A percentile compares a stretch with the other conserved stretches of the same genome.
Conservation (phyloP, 1,139 yeast genomes). For the Casaregolazyma lundiana region DNA sequence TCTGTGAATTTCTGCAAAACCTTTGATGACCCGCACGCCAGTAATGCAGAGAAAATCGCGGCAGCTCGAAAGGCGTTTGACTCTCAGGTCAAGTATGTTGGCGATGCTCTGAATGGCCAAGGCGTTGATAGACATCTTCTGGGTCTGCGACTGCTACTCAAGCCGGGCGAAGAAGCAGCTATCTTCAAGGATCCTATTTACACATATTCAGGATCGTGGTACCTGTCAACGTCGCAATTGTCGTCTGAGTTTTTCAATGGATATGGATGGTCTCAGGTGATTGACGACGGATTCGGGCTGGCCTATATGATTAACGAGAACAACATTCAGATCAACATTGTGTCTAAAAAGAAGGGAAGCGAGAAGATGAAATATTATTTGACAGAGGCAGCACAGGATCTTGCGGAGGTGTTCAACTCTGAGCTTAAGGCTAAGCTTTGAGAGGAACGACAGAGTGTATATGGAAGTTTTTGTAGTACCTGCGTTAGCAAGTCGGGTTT, state of each 20-base stretch:
- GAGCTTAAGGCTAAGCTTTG: slow-evolving; percentile 36
- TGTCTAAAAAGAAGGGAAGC: slow-evolving; percentile 68
- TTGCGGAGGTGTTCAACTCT: slow-evolving; percentile 56
- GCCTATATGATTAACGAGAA: slow-evolving; percentile 90
- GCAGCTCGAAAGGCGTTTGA: slow-evolving; percentile 70
- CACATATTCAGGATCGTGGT: slow-evolving; percentile 78
- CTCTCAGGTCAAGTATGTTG: slow-evolving; percentile 71
- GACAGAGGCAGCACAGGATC: slow-evolving; percentile 75
- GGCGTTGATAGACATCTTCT: slow-evolving; percentile 95
- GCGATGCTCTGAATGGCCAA: slow-evolving; percentile 75
- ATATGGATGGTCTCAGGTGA: slow-evolving; percentile 96
- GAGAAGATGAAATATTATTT: slow-evolving; percentile 66
- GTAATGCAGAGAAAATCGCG: slow-evolving; percentile 55
- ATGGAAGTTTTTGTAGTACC: no score
- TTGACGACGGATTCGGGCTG: slow-evolving; percentile 88
- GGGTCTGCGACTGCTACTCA: slow-evolving; percentile 74
- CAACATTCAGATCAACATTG: slow-evolving; percentile 81
- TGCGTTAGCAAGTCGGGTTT: no score
- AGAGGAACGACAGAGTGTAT: neutral
- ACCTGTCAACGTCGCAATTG: slow-evolving; percentile 81
- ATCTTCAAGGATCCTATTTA: slow-evolving; percentile 74
- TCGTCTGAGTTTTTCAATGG: slow-evolving; percentile 86
- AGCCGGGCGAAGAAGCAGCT: slow-evolving; percentile 53
- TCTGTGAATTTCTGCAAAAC: slow-evolving; percentile 68
- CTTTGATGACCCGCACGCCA: slow-evolving; percentile 59